These are phyloP conservation scores for Reticulascus tulasneorum DNA, from an alignment of 2,329 filamentous ascomycete genomes.

Conservation along the genomic window DNA sequence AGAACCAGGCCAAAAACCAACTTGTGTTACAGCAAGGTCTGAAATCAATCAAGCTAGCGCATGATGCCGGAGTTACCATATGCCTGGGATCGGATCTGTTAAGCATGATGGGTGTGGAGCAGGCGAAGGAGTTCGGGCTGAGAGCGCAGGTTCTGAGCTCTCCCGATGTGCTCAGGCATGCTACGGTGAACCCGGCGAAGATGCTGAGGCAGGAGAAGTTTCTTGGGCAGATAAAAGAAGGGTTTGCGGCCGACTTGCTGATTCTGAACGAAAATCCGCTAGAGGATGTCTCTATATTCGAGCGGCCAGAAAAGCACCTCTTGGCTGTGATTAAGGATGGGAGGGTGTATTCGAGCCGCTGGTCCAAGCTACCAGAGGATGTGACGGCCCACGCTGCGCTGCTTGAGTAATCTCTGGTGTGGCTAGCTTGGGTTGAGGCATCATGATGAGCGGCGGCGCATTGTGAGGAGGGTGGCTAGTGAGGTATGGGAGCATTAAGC, in stretches of 20 bases:
- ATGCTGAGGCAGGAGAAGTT: conserved; percentile 41
- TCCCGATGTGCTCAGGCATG: conserved; percentile 22
- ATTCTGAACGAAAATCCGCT: conserved; percentile 50
- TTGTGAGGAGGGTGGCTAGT: too few species aligned
- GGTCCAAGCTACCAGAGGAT: conserved; percentile 17
- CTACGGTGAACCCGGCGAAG: conserved; percentile 44
- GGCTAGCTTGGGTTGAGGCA: too few species aligned
- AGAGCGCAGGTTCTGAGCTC: conserved; percentile 18
- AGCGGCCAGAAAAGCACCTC: conserved; percentile 41
- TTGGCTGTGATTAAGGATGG: conserved; percentile 53
- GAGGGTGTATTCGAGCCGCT: conserved; percentile 29
- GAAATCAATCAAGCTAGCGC: conserved; percentile 41
- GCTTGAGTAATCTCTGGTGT: conserved; percentile 10
- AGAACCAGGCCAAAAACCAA: conserved; percentile 44
- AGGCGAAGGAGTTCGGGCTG: conserved; percentile 28
- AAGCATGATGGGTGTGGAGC: conserved; percentile 24
- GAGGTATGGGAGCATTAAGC: too few species aligned
- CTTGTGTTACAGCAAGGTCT: conserved; percentile 45
- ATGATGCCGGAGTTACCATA: conserved; percentile 49
- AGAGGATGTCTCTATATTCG: conserved; percentile 49
- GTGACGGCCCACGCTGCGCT: conserved; percentile 8
- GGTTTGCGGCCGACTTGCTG: conserved; percentile 50
- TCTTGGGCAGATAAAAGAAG: conserved; percentile 46
- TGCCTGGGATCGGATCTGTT: conserved; percentile 46
- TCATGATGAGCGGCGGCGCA: too few species aligned